phyloP scores from a whole-genome alignment of 2,329 filamentous ascomycete species.

The Neofusicoccum cordaticola region DNA sequence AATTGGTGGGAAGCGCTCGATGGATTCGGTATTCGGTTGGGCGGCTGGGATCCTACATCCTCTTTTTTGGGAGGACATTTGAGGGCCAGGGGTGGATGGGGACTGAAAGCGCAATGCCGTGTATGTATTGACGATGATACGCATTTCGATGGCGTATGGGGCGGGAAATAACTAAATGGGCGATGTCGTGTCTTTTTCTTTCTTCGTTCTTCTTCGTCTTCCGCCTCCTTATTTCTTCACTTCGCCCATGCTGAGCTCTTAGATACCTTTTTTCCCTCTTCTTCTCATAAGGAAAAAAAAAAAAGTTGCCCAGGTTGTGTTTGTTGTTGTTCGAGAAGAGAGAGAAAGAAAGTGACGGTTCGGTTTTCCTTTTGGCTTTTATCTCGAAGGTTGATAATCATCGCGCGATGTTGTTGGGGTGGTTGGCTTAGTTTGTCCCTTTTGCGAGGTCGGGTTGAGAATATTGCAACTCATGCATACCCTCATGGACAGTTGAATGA shows the following conservation, averaged over 20 bases:
- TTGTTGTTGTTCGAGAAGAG: not conserved
- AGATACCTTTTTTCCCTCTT: conserved; percentile 12
- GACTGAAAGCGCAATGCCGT: not conserved
- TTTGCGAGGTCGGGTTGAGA: too few species aligned
- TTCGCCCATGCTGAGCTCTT: not conserved
- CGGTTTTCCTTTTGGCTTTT: not conserved
- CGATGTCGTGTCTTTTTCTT: not conserved
- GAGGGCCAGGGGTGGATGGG: not conserved
- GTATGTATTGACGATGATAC: conserved; percentile 16
- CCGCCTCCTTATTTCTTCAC: not conserved
- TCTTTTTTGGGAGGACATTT: not conserved
- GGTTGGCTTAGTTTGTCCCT: too few species aligned
- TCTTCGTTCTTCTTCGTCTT: not conserved
- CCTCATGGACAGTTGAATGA: too few species aligned
- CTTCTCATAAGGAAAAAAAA: not conserved
- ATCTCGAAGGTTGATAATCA: too few species aligned
- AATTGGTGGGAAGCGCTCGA: too few species aligned
- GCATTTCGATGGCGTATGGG: conserved; percentile 18
- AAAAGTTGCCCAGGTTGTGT: not conserved
- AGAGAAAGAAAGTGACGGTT: not conserved
- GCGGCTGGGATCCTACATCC: not conserved
- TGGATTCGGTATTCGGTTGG: not conserved
- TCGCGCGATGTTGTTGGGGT: too few species aligned
- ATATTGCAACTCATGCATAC: too few species aligned
- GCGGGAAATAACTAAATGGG: not conserved